phyloP scores from a whole-genome alignment of 2,329 filamentous ascomycete genomes.

The Calycina herbarum region DNA sequence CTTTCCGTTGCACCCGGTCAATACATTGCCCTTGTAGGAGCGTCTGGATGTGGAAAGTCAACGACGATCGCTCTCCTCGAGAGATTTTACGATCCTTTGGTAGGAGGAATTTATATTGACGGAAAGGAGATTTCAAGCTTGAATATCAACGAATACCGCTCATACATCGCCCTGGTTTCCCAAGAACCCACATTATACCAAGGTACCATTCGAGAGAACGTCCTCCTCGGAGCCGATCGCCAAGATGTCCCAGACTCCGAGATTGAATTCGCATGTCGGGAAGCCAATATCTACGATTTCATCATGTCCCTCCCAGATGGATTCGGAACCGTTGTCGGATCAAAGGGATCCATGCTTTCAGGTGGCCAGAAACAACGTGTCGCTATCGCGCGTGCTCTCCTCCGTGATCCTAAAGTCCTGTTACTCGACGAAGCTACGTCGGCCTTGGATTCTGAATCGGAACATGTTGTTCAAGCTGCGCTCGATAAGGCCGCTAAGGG shows the following conservation, averaged over 20 bases:
- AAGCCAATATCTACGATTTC: slow-evolving; percentile 92
- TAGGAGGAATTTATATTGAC: slow-evolving; percentile 79
- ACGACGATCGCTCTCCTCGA: slow-evolving; percentile 91
- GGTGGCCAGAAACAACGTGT: slow-evolving; percentile 95
- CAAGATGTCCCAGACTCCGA: slow-evolving; percentile 69
- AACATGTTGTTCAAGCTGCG: slow-evolving; percentile 78
- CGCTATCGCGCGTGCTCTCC: slow-evolving; percentile 82
- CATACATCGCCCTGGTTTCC: slow-evolving; percentile 80
- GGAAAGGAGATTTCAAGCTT: slow-evolving; percentile 77
- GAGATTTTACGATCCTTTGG: slow-evolving; percentile 88
- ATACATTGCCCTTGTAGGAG: slow-evolving; percentile 88
- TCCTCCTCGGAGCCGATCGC: slow-evolving; percentile 71
- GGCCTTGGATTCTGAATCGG: slow-evolving; percentile 73
- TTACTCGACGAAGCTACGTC: slow-evolving; percentile 81
- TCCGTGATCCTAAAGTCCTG: slow-evolving; percentile 87
- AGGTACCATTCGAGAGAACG: slow-evolving; percentile 87
- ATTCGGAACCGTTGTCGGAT: slow-evolving; percentile 82
- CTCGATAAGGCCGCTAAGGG: slow-evolving; percentile 80
- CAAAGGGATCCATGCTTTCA: slow-evolving; percentile 80
- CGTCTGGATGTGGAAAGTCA: slow-evolving; percentile 90
- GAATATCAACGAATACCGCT: slow-evolving; percentile 84
- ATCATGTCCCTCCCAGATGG: slow-evolving; percentile 83
- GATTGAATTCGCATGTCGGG: slow-evolving; percentile 77
- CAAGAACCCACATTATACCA: slow-evolving; percentile 96
- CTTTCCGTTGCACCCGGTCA: slow-evolving; percentile 73